Base-by-base conservation (phyloP, 2,329 filamentous ascomycete genomes). In the Fusarium tuaranense region DNA sequence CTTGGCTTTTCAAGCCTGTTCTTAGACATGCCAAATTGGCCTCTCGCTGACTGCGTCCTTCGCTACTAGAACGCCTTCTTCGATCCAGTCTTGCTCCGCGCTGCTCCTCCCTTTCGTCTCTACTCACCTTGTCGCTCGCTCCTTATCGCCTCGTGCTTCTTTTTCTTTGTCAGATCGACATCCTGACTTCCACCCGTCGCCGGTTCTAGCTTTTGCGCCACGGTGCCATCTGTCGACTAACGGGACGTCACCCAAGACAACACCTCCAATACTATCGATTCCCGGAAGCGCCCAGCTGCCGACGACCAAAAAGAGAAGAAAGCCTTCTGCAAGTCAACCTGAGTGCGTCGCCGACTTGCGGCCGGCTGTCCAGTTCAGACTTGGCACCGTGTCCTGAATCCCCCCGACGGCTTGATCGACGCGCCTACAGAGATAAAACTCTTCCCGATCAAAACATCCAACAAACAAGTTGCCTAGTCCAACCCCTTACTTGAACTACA, bases 121-220 rank as follows among this genome's bases (percentile, higher is more conserved):
- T 60, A n/a, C 67, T 65, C 51, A 30, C 65, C 63, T 60, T 60
- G 58, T 66, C 70, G 68, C 67, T 72, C 73, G 61, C 68, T 77
- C 65, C 55, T 69, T 65, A 62, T 61, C 55, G 61, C 27, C 48
- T 53, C 27, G 12, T 30, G 39, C 67, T 55, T 66, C 65, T 55
- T 65, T 65, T 71, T 67, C 57, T 71, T 73, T 70, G 69, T 75
- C 69, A 59, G 62, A 70, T 72, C 67, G 67, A 64, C 68, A 67
- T 72, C 67, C 66, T 58, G 46, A 70, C 67, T 67, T 57, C 55
- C 59, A 68, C 63, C 61, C 61, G 22, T 51, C 58, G 22, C 55
- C 63, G 36, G 59, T 48, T 67, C 60, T 63, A 48, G 59, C 69
- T 69, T 72, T 75, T 74, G 70, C 74, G 70, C 75, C 72, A 76